These are phyloP conservation scores for Leccinum uliginosum DNA, from an alignment of 768 basidiomycete genomes.

Conservation along the genomic window DNA sequence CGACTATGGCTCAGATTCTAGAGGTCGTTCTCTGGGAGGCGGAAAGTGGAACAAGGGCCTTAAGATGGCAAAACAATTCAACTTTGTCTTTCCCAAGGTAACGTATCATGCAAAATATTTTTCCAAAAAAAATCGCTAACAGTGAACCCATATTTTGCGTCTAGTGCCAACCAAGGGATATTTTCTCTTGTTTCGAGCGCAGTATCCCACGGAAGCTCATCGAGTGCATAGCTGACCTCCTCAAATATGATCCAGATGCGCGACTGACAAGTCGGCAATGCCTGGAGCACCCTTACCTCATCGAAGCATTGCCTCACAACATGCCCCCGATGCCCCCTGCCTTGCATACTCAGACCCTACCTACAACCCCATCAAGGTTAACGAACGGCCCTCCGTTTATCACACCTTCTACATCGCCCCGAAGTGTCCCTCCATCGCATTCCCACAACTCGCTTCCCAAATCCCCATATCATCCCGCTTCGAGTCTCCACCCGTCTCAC, in stretches of 20 bases:
- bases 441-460: constrained; percentile 40
- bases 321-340: constrained; percentile 59
- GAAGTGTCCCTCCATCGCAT: constrained; percentile 46
- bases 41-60: constrained; percentile 85
- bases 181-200: constrained; percentile 72
- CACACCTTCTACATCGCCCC: constrained; percentile 39
- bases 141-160: constrained; percentile 6
- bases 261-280: constrained; percentile 87
- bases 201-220: constrained; percentile 76
- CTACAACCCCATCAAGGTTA: constrained; percentile 35
- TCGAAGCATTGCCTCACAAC: constrained; percentile 68
- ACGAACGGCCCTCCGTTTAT: constrained; percentile 34
- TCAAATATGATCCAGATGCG: constrained; percentile 86
- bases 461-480: constrained; percentile 36
- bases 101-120: neutral
- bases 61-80: constrained; percentile 80
- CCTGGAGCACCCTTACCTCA: constrained; percentile 84
- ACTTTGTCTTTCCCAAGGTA: constrained; percentile 89
- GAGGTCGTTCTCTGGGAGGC: constrained; percentile 72
- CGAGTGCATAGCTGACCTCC: constrained; percentile 87
- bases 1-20: constrained; percentile 73
- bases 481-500: constrained; percentile 35
- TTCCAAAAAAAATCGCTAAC: neutral
- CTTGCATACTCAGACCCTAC: constrained; percentile 39
- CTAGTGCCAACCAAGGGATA: constrained; percentile 62